Evolutionary conservation across 192 early-diverging fungal genomes (phyloP), one percentile per base, ranked within the genome.

Genomic region (Backusella luteola): DNA sequence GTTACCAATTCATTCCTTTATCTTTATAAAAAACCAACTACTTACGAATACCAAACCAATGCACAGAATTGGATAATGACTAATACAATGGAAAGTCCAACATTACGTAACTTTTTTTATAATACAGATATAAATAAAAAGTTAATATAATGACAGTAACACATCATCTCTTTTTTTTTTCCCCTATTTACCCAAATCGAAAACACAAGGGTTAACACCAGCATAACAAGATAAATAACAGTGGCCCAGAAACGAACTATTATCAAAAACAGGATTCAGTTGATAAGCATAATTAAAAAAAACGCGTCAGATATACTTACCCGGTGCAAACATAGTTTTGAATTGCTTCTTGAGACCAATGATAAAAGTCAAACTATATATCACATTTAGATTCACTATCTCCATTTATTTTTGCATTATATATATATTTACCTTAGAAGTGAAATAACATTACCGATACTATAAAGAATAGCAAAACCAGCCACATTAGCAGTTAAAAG

Each of bases 391-490:
- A 26, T 26, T 26, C 0, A 8, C 53, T 0, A 23, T 56, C 53
- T 21, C 49, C 17, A 5, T 53, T 9, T 23, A 19, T 2, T 53
- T 53, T 21, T 21, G 21, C 0, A 49, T 7, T 1, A 6, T 3
- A 8, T 21, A 8, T 1, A 41, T 9, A 41, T 17, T 15, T 85
- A 89, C 87, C 87, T 89, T 71, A 94, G 68, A 71, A 99, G 76
- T 35, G 96, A 94, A 23, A 97, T 72, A 23, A 97, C 75, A 81
- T 99, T 99, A 66, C 97, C 97, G 17, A 96, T 75, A 56, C 94
- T 94, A 80, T 97, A 99, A 56, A 97, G 85, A 44, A 96, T 86
- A 26, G 97, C 97, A 89, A 97, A 99, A 7, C 87, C 89, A 9
- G 88, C 78, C 63, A 95, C 74, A 42, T 89, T 82, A 7, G 86